phyloP scores from a whole-genome alignment of 495 filamentous ascomycete genomes.

The Pyrenula massariospora region DNA sequence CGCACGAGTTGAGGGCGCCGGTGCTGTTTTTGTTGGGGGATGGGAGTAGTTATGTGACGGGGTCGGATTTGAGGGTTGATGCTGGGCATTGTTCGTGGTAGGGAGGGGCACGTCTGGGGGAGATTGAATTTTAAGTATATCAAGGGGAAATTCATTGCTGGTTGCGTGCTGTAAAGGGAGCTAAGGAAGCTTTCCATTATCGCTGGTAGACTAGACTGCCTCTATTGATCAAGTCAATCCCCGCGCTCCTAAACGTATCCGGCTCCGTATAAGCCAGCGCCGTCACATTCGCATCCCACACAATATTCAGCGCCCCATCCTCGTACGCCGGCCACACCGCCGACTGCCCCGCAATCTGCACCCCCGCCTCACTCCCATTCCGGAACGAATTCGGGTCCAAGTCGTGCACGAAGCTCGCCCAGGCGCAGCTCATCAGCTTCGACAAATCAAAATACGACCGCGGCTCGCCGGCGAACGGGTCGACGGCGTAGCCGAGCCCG shows the following conservation, averaged over 20 bases:
- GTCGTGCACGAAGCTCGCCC: slow-evolving; percentile 42
- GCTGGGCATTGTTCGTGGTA: slow-evolving; percentile 6
- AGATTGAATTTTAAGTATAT: no score
- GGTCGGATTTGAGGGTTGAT: slow-evolving; percentile 18
- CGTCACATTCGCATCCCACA: slow-evolving; percentile 37
- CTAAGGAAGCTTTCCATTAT: no score
- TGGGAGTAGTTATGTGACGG: slow-evolving; percentile 63
- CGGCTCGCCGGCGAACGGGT: slow-evolving; percentile 33
- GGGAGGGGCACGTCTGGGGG: no score
- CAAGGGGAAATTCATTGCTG: no score
- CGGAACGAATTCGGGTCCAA: slow-evolving; percentile 32
- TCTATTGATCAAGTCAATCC: slow-evolving; percentile 23
- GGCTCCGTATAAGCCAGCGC: slow-evolving; percentile 25
- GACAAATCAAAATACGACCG: slow-evolving; percentile 32
- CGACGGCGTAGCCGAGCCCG: slow-evolving; percentile 36
- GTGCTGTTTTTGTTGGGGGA: slow-evolving; percentile 67
- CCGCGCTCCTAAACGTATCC: slow-evolving; percentile 34
- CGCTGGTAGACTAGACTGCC: neutral
- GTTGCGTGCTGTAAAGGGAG: no score
- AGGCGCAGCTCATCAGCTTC: slow-evolving; percentile 39
- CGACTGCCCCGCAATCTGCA: slow-evolving; percentile 8
- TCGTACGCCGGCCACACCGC: slow-evolving; percentile 34
- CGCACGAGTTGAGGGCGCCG: slow-evolving; percentile 64
- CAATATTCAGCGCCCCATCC: slow-evolving; percentile 26
- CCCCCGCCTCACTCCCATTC: neutral